Evolutionary conservation across 352 stramenopile genomes (phyloP), one percentile per base, ranked within the genome.

Genomic region (Globisporangium orthogonon): DNA sequence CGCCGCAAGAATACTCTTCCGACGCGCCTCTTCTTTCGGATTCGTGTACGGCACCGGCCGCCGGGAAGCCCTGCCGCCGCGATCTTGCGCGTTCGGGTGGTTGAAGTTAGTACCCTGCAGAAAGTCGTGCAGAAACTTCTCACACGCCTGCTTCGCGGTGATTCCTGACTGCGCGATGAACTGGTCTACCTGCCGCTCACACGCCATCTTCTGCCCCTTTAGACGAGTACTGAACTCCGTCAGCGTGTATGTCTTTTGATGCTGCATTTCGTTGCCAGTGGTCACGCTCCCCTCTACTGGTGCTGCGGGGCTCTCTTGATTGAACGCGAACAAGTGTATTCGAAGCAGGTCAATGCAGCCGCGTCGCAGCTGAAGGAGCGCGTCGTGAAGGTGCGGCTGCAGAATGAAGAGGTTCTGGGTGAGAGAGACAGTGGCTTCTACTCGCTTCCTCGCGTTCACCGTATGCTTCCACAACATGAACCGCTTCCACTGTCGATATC

Each of bases 401-500:
- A 98, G 67, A 13, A 97, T 71, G 55, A 98, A 97, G 3, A 98
- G 73, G 18, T 86, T 82, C 48, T 78, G 74, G n/a, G 78, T 83
- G 2, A 98, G 63, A 3, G 69, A 74, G 0, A 74, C 33, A 11
- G 66, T 56, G 10, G 59, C 73, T 23, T 71, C 60, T 15, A 54
- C 56, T 15, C 62, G 83, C 66, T 77, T 87, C 46, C 63, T 58
- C 0, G 70, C 51, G 31, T 76, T 87, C 31, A 98, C 56, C 33
- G 71, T 67, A 55, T 76, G 76, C 39, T 89, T 92, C 93, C 93
- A 98, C 15, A 92, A 67, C 5, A 60, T 75, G 58, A 97, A 98
- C 29, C 67, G 76, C 60, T 98, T 98, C 92, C 92, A 98, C 18
- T 76, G 46, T 6, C 81, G 78, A 72, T 97, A 97, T 17, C 81